Conservation (phyloP, 192 early-diverging fungal genomes). For the Piromyces sp. region DNA sequence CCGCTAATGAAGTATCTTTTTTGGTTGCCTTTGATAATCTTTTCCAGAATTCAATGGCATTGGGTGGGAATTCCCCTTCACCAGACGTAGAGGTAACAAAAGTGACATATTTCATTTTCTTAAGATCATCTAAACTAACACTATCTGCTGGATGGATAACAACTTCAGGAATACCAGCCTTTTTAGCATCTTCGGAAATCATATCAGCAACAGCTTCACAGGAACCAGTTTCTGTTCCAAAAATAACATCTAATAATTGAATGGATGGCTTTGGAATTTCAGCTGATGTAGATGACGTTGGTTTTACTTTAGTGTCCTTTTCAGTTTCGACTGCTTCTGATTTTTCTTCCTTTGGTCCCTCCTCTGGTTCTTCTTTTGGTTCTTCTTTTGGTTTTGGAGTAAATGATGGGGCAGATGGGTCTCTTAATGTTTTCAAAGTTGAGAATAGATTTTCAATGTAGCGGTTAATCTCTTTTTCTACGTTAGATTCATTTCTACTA, state of each 20-base stretch:
- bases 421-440: neutral
- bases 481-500: neutral
- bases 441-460: neutral
- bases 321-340: neutral
- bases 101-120: constrained; percentile 58
- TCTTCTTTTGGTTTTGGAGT: neutral
- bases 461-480: neutral
- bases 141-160: neutral
- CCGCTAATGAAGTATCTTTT: constrained; percentile 35
- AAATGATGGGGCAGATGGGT: neutral
- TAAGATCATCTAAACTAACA: constrained; percentile 50
- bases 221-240: neutral
- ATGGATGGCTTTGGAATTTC: neutral
- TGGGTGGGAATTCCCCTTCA: constrained; percentile 91
- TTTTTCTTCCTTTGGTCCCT: too few species aligned
- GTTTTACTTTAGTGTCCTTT: too few species aligned
- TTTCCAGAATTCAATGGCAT: constrained; percentile 80
- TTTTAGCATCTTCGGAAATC: neutral
- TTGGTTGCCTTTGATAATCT: constrained; percentile 38
- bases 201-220: neutral
- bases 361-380: neutral
- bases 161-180: neutral
- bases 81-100: constrained; percentile 75
- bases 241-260: neutral
- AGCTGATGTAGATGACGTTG: neutral